Percentiles rank a stretch among this genome's conserved stretches.
Evolutionary conservation across 257 asterid species (phyloP).

Genomic region (Petunia axillaris): DNA sequence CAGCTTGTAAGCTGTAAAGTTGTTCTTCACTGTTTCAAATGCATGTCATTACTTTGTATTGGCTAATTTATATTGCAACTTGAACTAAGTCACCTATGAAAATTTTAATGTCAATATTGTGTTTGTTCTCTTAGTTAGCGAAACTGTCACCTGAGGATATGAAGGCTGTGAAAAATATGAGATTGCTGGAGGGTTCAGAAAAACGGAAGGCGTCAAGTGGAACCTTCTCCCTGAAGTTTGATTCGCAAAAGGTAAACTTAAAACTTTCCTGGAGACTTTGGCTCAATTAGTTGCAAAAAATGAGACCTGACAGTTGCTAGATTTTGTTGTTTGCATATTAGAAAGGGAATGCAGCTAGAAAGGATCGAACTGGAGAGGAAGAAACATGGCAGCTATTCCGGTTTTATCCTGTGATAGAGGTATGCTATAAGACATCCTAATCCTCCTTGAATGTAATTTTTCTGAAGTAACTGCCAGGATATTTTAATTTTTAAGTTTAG

Average conservation of each 20-base stretch:
- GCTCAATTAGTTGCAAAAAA: conserved; percentile 16
- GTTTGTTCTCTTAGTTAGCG: conserved; percentile 65
- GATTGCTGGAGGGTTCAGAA: conserved; percentile 64
- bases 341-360: conserved; percentile 82
- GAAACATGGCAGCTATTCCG: conserved; percentile 90
- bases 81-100: conserved; percentile 13
- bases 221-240: conserved; percentile 87
- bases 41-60: conserved; percentile 4
- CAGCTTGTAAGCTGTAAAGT: conserved; percentile 5
- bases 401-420: conserved; percentile 94
- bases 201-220: conserved; percentile 66
- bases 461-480: background rate
- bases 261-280: background rate
- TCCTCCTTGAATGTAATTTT: conserved; percentile 20
- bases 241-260: conserved; percentile 72
- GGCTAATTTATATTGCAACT: background rate
- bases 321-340: conserved; percentile 47
- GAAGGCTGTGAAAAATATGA: conserved; percentile 89
- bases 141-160: conserved; percentile 82
- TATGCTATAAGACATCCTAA: conserved; percentile 33
- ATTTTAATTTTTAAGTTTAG: conserved; percentile 4
- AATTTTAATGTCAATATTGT: conserved; percentile 23
- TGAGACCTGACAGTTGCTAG: conserved; percentile 42
- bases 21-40: conserved; percentile 7
- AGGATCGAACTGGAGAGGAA: conserved; percentile 88